Percentiles rank a stretch among this genome's conserved stretches.
phyloP scores from a whole-genome alignment of 140 eudicot genomes.

The Anethum foeniculum region DNA sequence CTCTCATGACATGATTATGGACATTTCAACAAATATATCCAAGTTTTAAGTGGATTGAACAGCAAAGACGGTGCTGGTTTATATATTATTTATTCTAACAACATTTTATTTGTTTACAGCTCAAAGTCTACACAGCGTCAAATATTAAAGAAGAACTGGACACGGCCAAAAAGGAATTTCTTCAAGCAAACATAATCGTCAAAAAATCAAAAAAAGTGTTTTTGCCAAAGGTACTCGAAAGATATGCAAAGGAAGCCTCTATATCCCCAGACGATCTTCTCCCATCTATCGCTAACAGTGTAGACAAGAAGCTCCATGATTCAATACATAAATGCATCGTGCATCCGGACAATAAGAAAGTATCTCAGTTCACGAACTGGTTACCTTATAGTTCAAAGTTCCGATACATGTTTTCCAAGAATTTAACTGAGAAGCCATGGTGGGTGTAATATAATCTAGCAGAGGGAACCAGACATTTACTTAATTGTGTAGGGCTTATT shows the following conservation, averaged over 20 bases:
- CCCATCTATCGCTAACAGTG: slow-evolving; percentile 48
- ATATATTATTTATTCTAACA: not conserved
- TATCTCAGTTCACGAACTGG: slow-evolving; percentile 59
- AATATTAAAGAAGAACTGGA: slow-evolving; percentile 59
- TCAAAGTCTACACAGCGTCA: slow-evolving; percentile 64
- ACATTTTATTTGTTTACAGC: slow-evolving; percentile 29
- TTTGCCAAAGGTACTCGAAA: slow-evolving; percentile 58
- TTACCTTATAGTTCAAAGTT: slow-evolving; percentile 62
- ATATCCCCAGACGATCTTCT: slow-evolving; percentile 50
- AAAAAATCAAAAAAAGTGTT: slow-evolving; percentile 63
- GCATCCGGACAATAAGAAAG: slow-evolving; percentile 29
- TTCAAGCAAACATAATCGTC: slow-evolving; percentile 57
- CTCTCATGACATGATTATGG: not conserved
- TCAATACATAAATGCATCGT: slow-evolving; percentile 47
- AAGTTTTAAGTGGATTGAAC: not conserved
- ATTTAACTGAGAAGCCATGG: slow-evolving; percentile 56
- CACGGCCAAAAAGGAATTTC: slow-evolving; percentile 56
- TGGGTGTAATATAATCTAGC: slow-evolving; percentile 25
- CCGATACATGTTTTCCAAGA: slow-evolving; percentile 45
- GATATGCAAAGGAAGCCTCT: slow-evolving; percentile 56
- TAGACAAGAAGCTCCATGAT: slow-evolving; percentile 52
- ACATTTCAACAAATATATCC: not conserved
- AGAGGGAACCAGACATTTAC: not conserved
- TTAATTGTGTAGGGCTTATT: not conserved
- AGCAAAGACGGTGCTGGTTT: not conserved